Evolutionary conservation across 495 filamentous ascomycete species (phyloP), one percentile per base, ranked within the genome.

Genomic region (Pseudoneurospora amorphoporcata): DNA sequence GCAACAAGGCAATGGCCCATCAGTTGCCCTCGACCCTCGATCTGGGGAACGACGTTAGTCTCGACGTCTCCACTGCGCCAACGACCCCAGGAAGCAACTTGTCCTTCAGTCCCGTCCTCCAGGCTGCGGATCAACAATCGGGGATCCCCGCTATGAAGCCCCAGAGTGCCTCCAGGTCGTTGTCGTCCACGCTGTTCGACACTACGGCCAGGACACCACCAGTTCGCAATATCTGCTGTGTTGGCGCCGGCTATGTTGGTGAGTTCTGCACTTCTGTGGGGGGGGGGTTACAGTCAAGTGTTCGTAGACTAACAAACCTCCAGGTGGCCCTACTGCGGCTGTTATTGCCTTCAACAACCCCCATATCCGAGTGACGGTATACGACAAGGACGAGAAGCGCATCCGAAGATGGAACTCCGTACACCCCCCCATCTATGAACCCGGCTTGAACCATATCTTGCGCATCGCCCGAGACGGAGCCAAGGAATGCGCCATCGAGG

Each of bases 361-460:
- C 0, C 80, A 88, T 70, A 83, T 94, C 71, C 82, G 82, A 17
- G 89, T 94, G n/a, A 92, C 88, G 6, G 91, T 94, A 9, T 88
- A 93, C 29, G 92, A 94, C 76, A 82, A 86, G 61, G 88, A 92
- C 77, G 83, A 81, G 37, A 74, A 74, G 10, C 86, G 91, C 35
- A 92, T 94, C 73, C 82, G 82, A 58, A 83, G 86, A 65, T 94
- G 92, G 92, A 91, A 92, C 69, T 91, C 90, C 0, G 79, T 84
- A 61, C 87, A 89, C 75, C 85, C 94, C 37, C 92, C 92, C 19
- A 92, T 95, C 70, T 90, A 92, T 77, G 92, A 95, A 78, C 89
- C 91, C 2, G 91, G 89, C 3, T 81, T 95, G 8, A 77, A 85
- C 37, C 86, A 90, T 7, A 85, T 93, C n/a, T 88, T 94, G 12